Evolutionary conservation across 441 rosid species (phyloP).

Genomic region (Populus hybrid): DNA sequence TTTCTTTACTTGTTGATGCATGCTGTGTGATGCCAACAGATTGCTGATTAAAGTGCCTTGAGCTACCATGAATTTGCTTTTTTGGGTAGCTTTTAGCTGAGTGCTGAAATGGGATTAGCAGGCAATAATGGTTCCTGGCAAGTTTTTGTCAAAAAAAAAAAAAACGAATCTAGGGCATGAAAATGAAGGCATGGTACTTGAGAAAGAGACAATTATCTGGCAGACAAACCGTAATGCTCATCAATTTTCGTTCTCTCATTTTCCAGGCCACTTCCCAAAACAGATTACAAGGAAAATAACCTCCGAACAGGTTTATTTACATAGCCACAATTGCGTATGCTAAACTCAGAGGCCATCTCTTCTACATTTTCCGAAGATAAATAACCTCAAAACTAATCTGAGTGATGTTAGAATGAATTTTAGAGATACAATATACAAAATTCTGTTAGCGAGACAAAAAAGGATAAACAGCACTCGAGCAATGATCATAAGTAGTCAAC

Average conservation of each 20-base stretch:
- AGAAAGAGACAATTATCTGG: neutral
- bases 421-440: constrained; percentile 10
- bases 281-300: neutral
- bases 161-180: neutral
- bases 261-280: constrained; percentile 5
- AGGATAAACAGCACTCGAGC: constrained; percentile 9
- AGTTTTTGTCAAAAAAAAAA: neutral
- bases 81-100: too few relatives aligned
- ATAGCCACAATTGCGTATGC: constrained; percentile 2
- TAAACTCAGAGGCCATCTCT: neutral
- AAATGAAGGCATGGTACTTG: neutral
- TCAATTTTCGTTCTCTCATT: constrained; percentile 5
- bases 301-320: neutral
- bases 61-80: too few relatives aligned
- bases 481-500: constrained; percentile 9
- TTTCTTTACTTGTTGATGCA: neutral
- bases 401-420: constrained; percentile 16
- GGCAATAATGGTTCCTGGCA: neutral
- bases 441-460: constrained; percentile 25
- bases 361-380: neutral
- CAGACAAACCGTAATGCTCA: neutral
- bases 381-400: neutral
- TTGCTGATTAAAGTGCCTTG: too few relatives aligned
- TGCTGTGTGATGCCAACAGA: too few relatives aligned
- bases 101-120: neutral